Evolutionary conservation across 2,329 filamentous ascomycete species (phyloP), one percentile per base, ranked within the genome.

Genomic region (Talaromyces albobiverticillius): DNA sequence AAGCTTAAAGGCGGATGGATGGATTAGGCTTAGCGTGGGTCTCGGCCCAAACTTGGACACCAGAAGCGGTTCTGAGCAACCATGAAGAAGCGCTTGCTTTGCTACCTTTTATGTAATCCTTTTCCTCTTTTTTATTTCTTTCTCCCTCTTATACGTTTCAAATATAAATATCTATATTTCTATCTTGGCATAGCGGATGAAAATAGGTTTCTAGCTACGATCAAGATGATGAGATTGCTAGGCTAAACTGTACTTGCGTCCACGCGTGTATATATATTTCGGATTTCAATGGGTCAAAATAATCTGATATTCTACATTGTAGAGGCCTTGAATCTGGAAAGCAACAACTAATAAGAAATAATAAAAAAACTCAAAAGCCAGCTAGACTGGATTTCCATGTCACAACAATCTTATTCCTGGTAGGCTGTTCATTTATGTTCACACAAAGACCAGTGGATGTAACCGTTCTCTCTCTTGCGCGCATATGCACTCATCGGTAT

Each of bases 271-370:
- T n/a, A n/a, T n/a, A n/a, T n/a, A n/a, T n/a, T 40, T 25, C 10
- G 11, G 36, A 41, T 51, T 22, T 31, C 43, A 45, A 45, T 14
- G 16, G n/a, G 45, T 40, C 13, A 16, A 36, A 16, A 26, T 11
- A 43, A 22, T 46, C 13, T 11, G 42, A 34, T 53, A 53, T 49
- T 29, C 26, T 55, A 55, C 53, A 55, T 51, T 23, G 47, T 49
- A 51, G 34, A 47, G 18, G 29, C 43, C 23, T 47, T 25, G 32
- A 16, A 46, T 29, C 26, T n/a, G 49, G 38, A 26, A 45, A 45
- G 32, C 53, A 54, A 36, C 32, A 51, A 46, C 46, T 34, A n/a
- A 32, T 36, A 18, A 55, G 11, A 41, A 23, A 25, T 5, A 50
- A 40, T n/a, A 25, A 14, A 41, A 49, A 43, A 36, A 49, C 22